These are phyloP conservation scores for Cryptococcus sp. DNA, from an alignment of 1,284 basidiomycete species.

Conservation along the genomic window DNA sequence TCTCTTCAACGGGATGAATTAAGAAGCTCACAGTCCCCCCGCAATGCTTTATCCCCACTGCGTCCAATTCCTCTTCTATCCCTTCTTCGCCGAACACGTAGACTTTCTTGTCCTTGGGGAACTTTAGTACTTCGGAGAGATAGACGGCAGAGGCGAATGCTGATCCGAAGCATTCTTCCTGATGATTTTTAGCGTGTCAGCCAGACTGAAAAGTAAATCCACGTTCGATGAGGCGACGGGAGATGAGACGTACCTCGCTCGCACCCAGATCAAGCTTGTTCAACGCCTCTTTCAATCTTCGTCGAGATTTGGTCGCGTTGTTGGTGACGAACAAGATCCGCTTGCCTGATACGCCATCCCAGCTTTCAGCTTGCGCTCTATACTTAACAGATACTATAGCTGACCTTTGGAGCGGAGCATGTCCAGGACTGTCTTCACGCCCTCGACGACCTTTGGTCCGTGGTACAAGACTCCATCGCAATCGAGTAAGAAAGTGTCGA, in stretches of 20 bases:
- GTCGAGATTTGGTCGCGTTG: slow-evolving; percentile 93
- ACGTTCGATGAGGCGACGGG: background rate
- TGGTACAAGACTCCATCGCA: slow-evolving; percentile 96
- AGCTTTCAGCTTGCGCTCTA: background rate
- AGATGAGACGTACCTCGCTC: slow-evolving; percentile 6
- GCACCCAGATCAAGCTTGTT: slow-evolving; percentile 69
- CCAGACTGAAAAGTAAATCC: background rate
- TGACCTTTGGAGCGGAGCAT: slow-evolving; percentile 58
- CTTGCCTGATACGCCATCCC: slow-evolving; percentile 62
- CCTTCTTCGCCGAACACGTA: slow-evolving; percentile 94
- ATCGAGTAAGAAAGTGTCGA: slow-evolving; percentile 93
- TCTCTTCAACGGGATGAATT: background rate
- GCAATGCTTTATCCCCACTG: slow-evolving; percentile 74
- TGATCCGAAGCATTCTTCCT: slow-evolving; percentile 96
- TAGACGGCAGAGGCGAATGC: slow-evolving; percentile 93
- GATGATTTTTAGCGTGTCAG: background rate
- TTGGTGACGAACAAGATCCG: slow-evolving; percentile 93
- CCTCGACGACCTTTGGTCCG: slow-evolving; percentile 77
- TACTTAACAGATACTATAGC: background rate
- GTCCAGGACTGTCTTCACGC: slow-evolving; percentile 70
- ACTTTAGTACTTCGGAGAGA: slow-evolving; percentile 80
- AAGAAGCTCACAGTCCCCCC: slow-evolving; percentile 76
- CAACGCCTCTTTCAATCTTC: slow-evolving; percentile 86
- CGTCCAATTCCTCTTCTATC: slow-evolving; percentile 85
- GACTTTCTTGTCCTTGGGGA: slow-evolving; percentile 89